Base-by-base conservation (phyloP, 768 basidiomycete species). In the Boletus patriciae region DNA sequence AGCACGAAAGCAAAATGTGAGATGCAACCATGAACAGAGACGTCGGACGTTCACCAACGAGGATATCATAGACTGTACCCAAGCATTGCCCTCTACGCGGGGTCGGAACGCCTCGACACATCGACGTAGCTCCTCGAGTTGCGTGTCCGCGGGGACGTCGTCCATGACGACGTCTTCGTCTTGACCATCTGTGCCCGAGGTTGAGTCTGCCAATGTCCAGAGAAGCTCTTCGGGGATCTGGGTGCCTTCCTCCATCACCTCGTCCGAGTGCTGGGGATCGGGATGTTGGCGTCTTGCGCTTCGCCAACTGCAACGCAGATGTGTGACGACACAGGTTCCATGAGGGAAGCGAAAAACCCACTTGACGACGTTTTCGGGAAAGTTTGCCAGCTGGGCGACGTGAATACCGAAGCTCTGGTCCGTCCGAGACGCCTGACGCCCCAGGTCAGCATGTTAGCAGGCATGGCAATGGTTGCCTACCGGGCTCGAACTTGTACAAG, bases 401-500 rank as follows among this genome's bases (percentile, higher is more conserved):
- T 98, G 94, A 29, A 99, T 98, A 73, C 96, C 97, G 66, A 98
- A 98, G 68, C 93, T 96, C 73, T 98, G 96, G 69, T 98, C 96
- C 44, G 69, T 98, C 96, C 44, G 92, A 94, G 21, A 97, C 82
- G 15, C 93, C 92, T 92, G 55, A 6, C 5, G 13, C 37, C 25
- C 18, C 52, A 12, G 16, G 42, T 62, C 27, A 64, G 43, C 33
- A 27, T 11, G 27, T 4, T 6, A 18, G 6, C 11, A 29, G 4
- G 12, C 15, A 59, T 25, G 18, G 2, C 13, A 15, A 27, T 16
- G 23, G 36, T 31, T 2, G 70, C 80, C 31, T 65, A 92, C 95
- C 96, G 21, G 90, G 90, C 53, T 84, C 80, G 25, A 86, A 84
- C 60, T 86, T 83, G 66, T 90, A 90, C 31, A 88, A 76, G 52